These are phyloP conservation scores for Pinus albicaulis DNA, from an alignment of 75 land plant genomes.

Conservation along the genomic window DNA sequence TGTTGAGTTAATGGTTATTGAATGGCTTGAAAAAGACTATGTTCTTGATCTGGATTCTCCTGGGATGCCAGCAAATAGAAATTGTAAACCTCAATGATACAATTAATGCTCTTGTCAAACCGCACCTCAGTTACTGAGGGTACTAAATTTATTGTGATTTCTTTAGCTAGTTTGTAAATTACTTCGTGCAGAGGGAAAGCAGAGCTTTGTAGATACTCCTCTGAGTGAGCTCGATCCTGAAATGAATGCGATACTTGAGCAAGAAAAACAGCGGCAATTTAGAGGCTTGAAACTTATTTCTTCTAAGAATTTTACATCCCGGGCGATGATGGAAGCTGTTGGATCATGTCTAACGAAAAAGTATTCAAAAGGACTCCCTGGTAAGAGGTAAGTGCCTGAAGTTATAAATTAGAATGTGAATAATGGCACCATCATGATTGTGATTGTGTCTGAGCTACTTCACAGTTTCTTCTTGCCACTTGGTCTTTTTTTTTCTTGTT, in stretches of 20 bases:
- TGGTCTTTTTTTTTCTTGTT: not conserved
- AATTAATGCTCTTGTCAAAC: too few species aligned
- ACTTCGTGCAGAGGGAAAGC: too few species aligned
- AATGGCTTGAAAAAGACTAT: too few species aligned
- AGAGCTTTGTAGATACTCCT: slow-evolving; percentile 37
- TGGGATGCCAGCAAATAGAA: too few species aligned
- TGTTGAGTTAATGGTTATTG: too few species aligned
- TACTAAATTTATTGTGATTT: too few species aligned
- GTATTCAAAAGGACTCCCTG: slow-evolving; percentile 96
- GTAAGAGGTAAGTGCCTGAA: slow-evolving; percentile 56
- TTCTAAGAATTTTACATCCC: slow-evolving; percentile 90
- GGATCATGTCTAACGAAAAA: slow-evolving; percentile 94
- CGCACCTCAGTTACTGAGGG: too few species aligned
- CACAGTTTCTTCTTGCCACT: not conserved
- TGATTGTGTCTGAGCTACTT: not conserved
- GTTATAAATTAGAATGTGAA: not conserved
- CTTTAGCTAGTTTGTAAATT: too few species aligned
- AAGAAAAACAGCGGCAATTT: slow-evolving; percentile 76
- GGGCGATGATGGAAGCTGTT: slow-evolving; percentile 92
- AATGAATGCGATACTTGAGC: slow-evolving; percentile 55
- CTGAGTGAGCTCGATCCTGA: slow-evolving; percentile 64
- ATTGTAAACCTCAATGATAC: too few species aligned
- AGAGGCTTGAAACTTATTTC: slow-evolving; percentile 87
- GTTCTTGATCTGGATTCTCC: too few species aligned
- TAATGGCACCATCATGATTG: not conserved